Evolutionary conservation across 1,284 basidiomycete species (phyloP), one percentile per base, ranked within the genome.

Genomic region (Takashimella tepidaria): DNA sequence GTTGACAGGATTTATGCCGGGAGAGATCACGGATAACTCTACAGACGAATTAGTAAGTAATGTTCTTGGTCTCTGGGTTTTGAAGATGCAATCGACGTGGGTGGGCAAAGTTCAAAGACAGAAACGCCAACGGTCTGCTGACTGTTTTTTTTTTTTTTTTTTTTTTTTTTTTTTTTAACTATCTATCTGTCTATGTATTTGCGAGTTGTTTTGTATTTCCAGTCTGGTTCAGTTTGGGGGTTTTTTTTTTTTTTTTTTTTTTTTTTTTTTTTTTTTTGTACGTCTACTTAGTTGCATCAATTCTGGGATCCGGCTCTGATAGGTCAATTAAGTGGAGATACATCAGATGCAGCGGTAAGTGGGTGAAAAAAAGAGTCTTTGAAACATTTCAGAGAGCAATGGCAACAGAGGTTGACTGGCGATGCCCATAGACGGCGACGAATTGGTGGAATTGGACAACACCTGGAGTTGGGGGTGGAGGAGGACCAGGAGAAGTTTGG

Each of bases 211-310:
- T 41, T 5, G n/a, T n/a, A n/a, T n/a, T n/a, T n/a, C n/a, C n/a
- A n/a, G n/a, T n/a, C 24, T 50, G 41, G 20, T 42, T 10, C 21
- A 50, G 41, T 41, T 27, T 25, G 40, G 25, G 47, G 27, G 3
- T n/a, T 22, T 16, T 41, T 41, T 13, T 20, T 19, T 13, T 41
- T 43, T 42, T 27, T 50, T 26, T 41, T 42, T 41, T 43, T 42
- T 13, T 41, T 43, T 26, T 42, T 50, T 42, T 50, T 50, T 8
- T 41, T 50, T 26, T 43, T 41, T 25, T 26, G 13, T 20, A 10
- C 60, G 62, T 6, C 64, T 63, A 50, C 51, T 62, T 41, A 68
- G 55, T 51, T 73, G 62, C 58, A 71, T 62, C 53, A 72, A 66
- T 54, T 73, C 69, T 57, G 59, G 68, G 51, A 73, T 64, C 58